These are phyloP conservation scores for Calonectria honghensis DNA, from an alignment of 2,329 filamentous ascomycete genomes.

Conservation along the genomic window DNA sequence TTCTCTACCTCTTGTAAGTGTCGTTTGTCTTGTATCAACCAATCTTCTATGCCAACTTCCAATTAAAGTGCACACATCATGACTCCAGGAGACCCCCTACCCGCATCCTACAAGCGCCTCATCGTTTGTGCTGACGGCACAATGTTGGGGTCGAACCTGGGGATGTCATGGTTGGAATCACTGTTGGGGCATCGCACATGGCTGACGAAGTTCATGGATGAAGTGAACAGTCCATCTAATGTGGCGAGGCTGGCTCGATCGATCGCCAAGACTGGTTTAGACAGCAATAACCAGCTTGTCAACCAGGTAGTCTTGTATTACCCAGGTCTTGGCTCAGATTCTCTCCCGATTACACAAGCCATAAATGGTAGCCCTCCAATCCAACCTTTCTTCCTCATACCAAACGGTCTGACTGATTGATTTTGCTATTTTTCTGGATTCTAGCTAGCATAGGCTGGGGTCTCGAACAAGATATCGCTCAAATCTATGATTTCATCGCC, in stretches of 20 bases:
- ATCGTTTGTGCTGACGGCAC: neutral
- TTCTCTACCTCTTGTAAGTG: too few relatives aligned
- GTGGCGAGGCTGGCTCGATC: neutral
- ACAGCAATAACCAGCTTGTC: neutral
- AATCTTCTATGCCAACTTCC: neutral
- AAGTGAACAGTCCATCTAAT: neutral
- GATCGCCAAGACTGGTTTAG: neutral
- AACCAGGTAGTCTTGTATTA: neutral
- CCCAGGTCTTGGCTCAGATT: neutral
- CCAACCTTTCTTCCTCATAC: neutral
- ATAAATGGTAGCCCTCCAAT: neutral
- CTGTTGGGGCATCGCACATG: neutral
- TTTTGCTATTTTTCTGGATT: neutral
- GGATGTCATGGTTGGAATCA: neutral
- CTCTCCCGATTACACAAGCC: neutral
- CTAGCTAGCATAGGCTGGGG: neutral
- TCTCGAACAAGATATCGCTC: neutral
- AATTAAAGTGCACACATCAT: neutral
- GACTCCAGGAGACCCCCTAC: neutral
- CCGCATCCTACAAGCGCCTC: neutral
- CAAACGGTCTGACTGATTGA: neutral
- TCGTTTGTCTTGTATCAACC: neutral
- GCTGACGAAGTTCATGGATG: neutral
- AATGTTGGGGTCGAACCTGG: neutral
- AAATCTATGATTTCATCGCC: constrained; percentile 1